These are phyloP conservation scores for Austroboletus eburneus DNA, from an alignment of 768 basidiomycete genomes.

Conservation along the genomic window DNA sequence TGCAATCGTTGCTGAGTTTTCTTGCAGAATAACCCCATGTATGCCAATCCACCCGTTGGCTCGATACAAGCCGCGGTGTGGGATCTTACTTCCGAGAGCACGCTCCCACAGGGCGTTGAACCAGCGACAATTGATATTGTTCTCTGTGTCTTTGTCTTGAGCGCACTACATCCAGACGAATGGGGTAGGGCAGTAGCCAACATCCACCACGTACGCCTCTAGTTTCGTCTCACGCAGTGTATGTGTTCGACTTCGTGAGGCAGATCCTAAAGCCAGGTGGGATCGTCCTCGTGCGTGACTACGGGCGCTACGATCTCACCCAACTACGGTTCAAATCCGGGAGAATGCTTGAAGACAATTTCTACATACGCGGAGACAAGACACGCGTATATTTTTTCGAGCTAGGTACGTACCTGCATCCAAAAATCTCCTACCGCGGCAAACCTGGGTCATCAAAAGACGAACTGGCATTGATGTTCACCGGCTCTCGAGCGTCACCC, in stretches of 20 bases:
- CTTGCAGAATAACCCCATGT: conserved; percentile 65
- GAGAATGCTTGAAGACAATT: conserved; percentile 86
- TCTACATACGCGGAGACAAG: conserved; percentile 96
- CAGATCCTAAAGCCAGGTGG: conserved; percentile 93
- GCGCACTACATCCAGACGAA: conserved; percentile 89
- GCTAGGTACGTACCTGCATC: conserved; percentile 46
- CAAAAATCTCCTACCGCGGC: background rate
- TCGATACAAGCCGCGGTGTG: conserved; percentile 78
- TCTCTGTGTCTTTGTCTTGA: conserved; percentile 91
- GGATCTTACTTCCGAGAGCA: conserved; percentile 72
- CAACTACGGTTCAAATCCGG: conserved; percentile 90
- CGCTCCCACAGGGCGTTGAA: conserved; percentile 58
- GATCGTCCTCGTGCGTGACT: conserved; percentile 82
- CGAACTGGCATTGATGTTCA: conserved; percentile 76
- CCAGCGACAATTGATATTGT: conserved; percentile 79
- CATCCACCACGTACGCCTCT: conserved; percentile 57
- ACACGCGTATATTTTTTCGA: conserved; percentile 98
- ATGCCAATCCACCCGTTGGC: conserved; percentile 62
- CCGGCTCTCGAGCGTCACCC: conserved; percentile 48
- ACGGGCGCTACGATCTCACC: conserved; percentile 91
- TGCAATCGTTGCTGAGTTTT: background rate
- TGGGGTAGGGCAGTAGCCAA: conserved; percentile 84
- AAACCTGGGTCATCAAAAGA: conserved; percentile 40
- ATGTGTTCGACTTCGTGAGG: background rate
- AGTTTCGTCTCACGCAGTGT: background rate